Evolutionary conservation across 2,329 filamentous ascomycete species (phyloP).

Genomic region (Moelleriella libera): DNA sequence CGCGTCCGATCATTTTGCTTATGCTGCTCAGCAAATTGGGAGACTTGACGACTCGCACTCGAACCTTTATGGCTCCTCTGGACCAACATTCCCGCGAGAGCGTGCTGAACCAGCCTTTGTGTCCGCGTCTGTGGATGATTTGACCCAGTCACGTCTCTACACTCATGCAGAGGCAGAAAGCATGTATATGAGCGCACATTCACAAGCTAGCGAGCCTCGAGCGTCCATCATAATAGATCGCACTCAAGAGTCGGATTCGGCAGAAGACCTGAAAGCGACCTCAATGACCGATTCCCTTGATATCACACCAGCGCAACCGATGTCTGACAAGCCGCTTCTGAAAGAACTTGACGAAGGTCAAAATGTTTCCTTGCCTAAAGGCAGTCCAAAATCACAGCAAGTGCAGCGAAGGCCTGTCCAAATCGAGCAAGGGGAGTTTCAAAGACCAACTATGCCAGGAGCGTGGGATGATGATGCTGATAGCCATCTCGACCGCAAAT

Average conservation of each 20-base stretch:
- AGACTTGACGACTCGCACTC: neutral
- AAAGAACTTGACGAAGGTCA: too few species aligned
- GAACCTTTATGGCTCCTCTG: neutral
- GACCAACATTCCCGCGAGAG: neutral
- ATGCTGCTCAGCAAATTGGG: neutral
- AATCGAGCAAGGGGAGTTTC: neutral
- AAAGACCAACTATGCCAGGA: constrained; percentile 30
- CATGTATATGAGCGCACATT: constrained; percentile 72
- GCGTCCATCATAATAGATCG: neutral
- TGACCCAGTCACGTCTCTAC: constrained; percentile 54
- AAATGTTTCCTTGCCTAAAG: too few species aligned
- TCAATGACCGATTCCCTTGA: too few species aligned
- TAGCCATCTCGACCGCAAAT: too few species aligned
- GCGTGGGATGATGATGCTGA: constrained; percentile 26
- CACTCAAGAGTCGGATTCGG: neutral
- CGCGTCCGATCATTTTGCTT: neutral
- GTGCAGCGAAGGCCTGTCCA: neutral
- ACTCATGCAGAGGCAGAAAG: constrained; percentile 72
- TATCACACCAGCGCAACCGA: too few species aligned
- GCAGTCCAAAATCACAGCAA: too few species aligned
- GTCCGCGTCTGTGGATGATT: constrained; percentile 25
- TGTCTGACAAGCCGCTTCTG: too few species aligned
- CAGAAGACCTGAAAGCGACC: neutral
- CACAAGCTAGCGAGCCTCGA: constrained; percentile 22
- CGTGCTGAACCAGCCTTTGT: neutral